Percentiles rank a stretch among this genome's conserved stretches.
Conservation (phyloP, 352 stramenopile species). For the Globisporangium carolinianum region DNA sequence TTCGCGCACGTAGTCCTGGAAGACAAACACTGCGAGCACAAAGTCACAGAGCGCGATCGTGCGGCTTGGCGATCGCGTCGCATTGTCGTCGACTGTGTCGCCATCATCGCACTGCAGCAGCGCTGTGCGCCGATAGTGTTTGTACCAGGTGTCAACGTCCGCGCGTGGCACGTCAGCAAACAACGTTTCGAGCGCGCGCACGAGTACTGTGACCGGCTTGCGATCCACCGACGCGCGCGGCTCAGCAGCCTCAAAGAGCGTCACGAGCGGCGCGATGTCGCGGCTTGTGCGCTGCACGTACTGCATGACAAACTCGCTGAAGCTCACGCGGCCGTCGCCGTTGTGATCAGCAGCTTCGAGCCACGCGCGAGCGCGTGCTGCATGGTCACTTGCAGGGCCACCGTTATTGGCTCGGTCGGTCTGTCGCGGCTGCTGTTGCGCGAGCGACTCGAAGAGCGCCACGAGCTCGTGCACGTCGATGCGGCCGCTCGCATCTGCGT, state of each 20-base stretch:
- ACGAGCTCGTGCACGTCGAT: conserved; percentile 35
- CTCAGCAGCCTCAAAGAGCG: conserved; percentile 32
- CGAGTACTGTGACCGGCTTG: conserved; percentile 28
- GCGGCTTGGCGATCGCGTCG: too few relatives aligned
- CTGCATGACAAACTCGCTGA: conserved; percentile 60
- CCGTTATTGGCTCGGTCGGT: background rate
- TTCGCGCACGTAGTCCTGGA: conserved; percentile 22
- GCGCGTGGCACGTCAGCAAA: conserved; percentile 19
- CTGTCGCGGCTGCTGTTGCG: conserved; percentile 9
- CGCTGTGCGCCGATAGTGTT: conserved; percentile 14
- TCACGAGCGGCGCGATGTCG: conserved; percentile 25
- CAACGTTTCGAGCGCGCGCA: conserved; percentile 19
- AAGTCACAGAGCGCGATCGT: conserved; percentile 52
- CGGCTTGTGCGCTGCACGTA: conserved; percentile 41
- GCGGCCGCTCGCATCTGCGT: conserved; percentile 24
- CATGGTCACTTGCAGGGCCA: conserved; percentile 4
- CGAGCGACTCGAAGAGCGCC: conserved; percentile 24
- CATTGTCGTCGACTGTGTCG: background rate
- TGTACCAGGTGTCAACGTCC: conserved; percentile 27
- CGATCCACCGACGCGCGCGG: conserved; percentile 20
- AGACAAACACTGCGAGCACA: conserved; percentile 47
- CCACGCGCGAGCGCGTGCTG: conserved; percentile 28
- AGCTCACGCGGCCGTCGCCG: conserved; percentile 27
- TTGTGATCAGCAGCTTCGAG: conserved; percentile 27
- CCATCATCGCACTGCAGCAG: conserved; percentile 7